These are phyloP conservation scores for Gracilaria domingensis DNA, from an alignment of 23 red algal genomes.

Conservation along the genomic window DNA sequence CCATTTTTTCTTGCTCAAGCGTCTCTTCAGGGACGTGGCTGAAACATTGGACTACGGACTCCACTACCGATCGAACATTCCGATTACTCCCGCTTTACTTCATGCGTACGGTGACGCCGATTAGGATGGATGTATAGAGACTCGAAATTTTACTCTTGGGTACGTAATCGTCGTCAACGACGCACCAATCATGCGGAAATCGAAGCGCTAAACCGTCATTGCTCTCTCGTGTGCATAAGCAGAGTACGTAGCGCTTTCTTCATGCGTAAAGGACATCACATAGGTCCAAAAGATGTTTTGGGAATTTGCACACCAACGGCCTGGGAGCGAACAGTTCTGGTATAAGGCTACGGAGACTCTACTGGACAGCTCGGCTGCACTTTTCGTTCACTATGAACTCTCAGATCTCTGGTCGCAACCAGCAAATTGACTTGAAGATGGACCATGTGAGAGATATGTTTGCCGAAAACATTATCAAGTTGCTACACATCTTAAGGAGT, in stretches of 20 bases:
- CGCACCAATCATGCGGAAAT: constrained; percentile 34
- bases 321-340: not conserved
- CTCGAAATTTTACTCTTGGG: not conserved
- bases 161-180: not conserved
- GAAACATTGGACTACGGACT: not conserved
- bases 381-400: not conserved
- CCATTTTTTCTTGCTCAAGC: not conserved
- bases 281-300: constrained; percentile 19
- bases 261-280: not conserved
- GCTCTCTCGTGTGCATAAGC: not conserved
- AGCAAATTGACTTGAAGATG: not conserved
- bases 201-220: not conserved
- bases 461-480: not conserved
- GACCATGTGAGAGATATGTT: not conserved
- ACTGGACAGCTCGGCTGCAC: not conserved
- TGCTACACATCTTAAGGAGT: not conserved
- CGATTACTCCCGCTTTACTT: not conserved
- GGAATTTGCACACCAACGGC: not conserved
- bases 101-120: not conserved
- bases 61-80: not conserved
- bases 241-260: not conserved
- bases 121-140: not conserved
- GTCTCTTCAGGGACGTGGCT: not conserved
- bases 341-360: not conserved
- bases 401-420: too few relatives aligned